Base-by-base conservation (phyloP, 495 filamentous ascomycete species). In the Penicillium maclennaniae region DNA sequence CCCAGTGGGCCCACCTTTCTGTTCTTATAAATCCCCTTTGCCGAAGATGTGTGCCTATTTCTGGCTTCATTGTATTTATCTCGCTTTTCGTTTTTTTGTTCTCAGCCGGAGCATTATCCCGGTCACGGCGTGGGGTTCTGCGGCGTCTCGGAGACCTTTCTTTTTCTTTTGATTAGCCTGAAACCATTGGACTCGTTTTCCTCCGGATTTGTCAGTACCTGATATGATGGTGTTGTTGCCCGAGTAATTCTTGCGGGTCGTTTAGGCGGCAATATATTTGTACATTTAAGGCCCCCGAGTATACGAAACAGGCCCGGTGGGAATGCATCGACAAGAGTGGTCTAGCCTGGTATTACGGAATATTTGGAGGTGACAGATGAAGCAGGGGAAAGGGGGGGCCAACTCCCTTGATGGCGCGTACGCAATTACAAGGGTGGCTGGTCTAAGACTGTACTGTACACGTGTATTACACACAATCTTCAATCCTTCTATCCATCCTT, bases 381-480 rank as follows among this genome's bases (percentile, higher is more conserved):
- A 34, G 31, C 31, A 34, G 31, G 31, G 31, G 31, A 34, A 34
- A 34, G 14, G 31, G 31, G 31, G 38, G 39, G 39, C 16, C 39
- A n/a, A 21, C 7, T 16, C 20, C 39, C 39, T 42, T 17, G 42
- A 44, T 44, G 42, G 42, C 42, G 42, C 12, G 38, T 28, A 54
- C 14, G 42, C n/a, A 25, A 25, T 39, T 25, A 36, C 47, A 16
- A 20, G 56, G 47, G 40, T 28, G 52, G 31, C 51, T 54, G 43
- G 47, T 44, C 17, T 16, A 36, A 34, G 21, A 15, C 25, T 34
- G 49, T 55, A 45, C 34, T 21, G 17, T 56, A 60, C 56, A 55
- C 45, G 41, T 46, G 31, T 55, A 60, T 45, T 62, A 65, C 62
- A 62, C 62, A 65, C 60, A 60, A 55, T 58, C 43, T 47, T 42